Base-by-base conservation (phyloP, 441 rosid genomes). In the Aleurites moluccanus region DNA sequence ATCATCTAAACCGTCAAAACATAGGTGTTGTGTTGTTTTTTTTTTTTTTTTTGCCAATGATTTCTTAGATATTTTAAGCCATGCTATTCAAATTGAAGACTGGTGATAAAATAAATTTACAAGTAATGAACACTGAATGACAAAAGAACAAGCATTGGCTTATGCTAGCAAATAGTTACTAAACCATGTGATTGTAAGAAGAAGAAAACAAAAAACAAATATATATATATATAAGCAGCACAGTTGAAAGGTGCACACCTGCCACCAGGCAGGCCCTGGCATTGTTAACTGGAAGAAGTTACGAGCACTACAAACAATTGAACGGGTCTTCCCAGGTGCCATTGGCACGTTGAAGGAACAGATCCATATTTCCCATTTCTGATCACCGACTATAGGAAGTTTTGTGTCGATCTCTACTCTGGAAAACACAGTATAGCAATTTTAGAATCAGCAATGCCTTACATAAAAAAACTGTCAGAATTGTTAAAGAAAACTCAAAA, bases 191-290 rank as follows among this genome's bases (percentile, higher is more conserved):
- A 47, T 47, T 57, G 66, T 14, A 9, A 7, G 18, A 40, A 23
- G 14, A 7, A 15, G 10, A 25, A 1, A 38, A 69, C 6, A 56
- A 11, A 38, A 55, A 63, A 30, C 2, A 38, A 65, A 10, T 25
- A 9, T n/a, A n/a, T n/a, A n/a, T n/a, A n/a, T n/a, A n/a, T n/a
- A n/a, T n/a, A 6, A 78, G 73, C 72, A 49, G 73, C 73, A 56
- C 16, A 56, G 45, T 68, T 33, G 66, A 67, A 68, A 33, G 44
- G 69, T 25, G 56, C 77, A 57, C 73, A 95, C 99, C 92, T 95
- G 98, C 99, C 97, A 95, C 99, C 94, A 95, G 70, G 91, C 88
- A 6, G 96, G 85, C 47, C 99, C 97, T 14, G 99, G 99, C 84
- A 95, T 89, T 27, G 93, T 83, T 79, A 95, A 86, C 70, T 95